These are phyloP conservation scores for Wickerhamiella nectarea DNA, from an alignment of 805 yeast species.

Conservation along the genomic window DNA sequence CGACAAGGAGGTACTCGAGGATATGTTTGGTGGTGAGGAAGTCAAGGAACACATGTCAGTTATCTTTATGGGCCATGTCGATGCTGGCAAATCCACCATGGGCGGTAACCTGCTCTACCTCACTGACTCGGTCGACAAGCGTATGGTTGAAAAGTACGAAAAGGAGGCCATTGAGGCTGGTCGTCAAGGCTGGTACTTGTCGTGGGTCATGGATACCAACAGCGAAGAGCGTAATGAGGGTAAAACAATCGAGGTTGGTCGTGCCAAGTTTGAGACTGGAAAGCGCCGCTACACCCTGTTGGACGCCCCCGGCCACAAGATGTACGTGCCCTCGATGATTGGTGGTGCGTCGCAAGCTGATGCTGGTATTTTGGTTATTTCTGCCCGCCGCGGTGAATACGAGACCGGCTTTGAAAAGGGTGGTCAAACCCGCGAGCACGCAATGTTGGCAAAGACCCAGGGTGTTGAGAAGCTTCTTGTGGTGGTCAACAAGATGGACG, in stretches of 20 bases:
- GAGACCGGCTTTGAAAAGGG: slow-evolving; percentile 99
- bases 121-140: slow-evolving; percentile 96
- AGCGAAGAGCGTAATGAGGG: slow-evolving; percentile 98
- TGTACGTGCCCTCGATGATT: slow-evolving; percentile 98
- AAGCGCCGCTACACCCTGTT: slow-evolving; percentile 94
- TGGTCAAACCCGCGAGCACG: slow-evolving; percentile 98
- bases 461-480: slow-evolving; percentile 92
- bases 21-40: slow-evolving; percentile 56
- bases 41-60: slow-evolving; percentile 86
- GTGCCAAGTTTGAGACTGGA: slow-evolving; percentile 94
- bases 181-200: slow-evolving; percentile 98
- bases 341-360: slow-evolving; percentile 99
- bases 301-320: slow-evolving; percentile 99
- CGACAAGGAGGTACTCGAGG: slow-evolving; percentile 71
- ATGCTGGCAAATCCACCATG: slow-evolving; percentile 99
- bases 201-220: slow-evolving; percentile 99
- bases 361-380: slow-evolving; percentile 90
- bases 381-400: slow-evolving; percentile 98
- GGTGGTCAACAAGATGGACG: slow-evolving; percentile 97
- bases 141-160: slow-evolving; percentile 96
- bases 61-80: slow-evolving; percentile 98
- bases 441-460: slow-evolving; percentile 91
- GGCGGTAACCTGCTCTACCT: slow-evolving; percentile 91
- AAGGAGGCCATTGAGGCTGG: slow-evolving; percentile 99
- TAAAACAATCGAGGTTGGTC: slow-evolving; percentile 97